Base-by-base conservation (phyloP, 352 stramenopile genomes). In the Pythium vanterpoolii region DNA sequence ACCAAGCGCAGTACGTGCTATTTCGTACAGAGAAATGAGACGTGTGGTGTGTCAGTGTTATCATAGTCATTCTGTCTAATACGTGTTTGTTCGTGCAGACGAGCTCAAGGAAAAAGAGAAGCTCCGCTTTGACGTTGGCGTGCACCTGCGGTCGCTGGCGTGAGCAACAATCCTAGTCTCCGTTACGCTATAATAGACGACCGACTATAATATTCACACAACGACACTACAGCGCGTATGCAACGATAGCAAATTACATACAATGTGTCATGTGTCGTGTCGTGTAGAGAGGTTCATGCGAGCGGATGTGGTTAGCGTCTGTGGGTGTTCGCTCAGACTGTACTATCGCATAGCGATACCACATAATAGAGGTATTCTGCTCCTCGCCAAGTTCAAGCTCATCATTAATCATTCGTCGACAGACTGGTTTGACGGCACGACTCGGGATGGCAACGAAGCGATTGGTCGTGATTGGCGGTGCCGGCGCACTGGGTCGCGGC, bases 401-500 rank as follows among this genome's bases (percentile, higher is more conserved):
- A 23, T 42, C 34, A 30, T 46, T 14, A 14, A n/a, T 62, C 26
- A 46, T 50, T 62, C 46, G 39, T 53, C 27, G 49, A 56, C 30
- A 26, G 54, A 38, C 28, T 1, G n/a, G n/a, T 19, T 46, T 16
- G 5, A 4, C 14, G 7, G 2, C n/a, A 28, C 3, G 21, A 28
- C 7, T 16, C 14, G 19, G 19, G 7, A 71, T 50, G 51, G 68
- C 69, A 56, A 40, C 68, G 6, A 90, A 90, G 72, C 80, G 79
- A 63, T 51, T 92, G 62, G 69, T 96, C 10, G 79, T 96, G 24
- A 64, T 93, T 31, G 87, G 87, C 53, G 83, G 85, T 31, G 74
- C 78, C 27, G 87, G 85, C 13, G 82, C 83, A 45, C 71, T 96
- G 3, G 86, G 86, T 27, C 85, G 81, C 31, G 81, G 79, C 34